These are phyloP conservation scores for Lepidopterella palustris DNA, from an alignment of 495 filamentous ascomycete genomes.

Conservation along the genomic window DNA sequence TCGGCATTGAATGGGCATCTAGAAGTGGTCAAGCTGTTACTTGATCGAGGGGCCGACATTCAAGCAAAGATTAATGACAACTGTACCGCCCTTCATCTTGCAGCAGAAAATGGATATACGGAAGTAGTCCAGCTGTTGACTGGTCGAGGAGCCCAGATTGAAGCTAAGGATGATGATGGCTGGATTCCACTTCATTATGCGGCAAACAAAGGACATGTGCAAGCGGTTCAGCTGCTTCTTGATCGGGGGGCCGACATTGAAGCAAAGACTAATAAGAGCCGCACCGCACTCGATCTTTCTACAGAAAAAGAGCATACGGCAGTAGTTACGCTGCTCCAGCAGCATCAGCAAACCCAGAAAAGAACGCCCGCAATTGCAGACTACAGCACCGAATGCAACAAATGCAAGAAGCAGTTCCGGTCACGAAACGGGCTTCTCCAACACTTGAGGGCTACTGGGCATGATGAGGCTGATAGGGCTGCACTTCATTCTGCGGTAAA, in stretches of 20 bases:
- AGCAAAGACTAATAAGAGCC: background rate
- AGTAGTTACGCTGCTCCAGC: no score
- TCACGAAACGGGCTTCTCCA: no score
- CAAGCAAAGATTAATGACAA: background rate
- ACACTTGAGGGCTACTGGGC: no score
- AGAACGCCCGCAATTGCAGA: no score
- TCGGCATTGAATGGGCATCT: background rate
- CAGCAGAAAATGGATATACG: no score
- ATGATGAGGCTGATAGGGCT: background rate
- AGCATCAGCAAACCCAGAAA: no score
- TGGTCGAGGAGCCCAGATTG: no score
- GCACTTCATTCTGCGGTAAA: constrained; percentile 11
- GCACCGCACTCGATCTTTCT: constrained; percentile 8
- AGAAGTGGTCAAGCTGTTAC: background rate
- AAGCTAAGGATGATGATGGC: no score
- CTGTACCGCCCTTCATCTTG: background rate
- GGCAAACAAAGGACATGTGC: background rate
- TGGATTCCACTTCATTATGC: constrained; percentile 13
- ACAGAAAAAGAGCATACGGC: background rate
- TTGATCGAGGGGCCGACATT: background rate
- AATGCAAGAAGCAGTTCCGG: no score
- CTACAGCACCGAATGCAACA: no score
- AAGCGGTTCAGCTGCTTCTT: constrained; percentile 11
- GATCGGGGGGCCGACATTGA: constrained; percentile 12
- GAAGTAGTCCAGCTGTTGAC: no score